Evolutionary conservation across 2,329 filamentous ascomycete genomes (phyloP).

Genomic region (Hypomyces perniciosus): DNA sequence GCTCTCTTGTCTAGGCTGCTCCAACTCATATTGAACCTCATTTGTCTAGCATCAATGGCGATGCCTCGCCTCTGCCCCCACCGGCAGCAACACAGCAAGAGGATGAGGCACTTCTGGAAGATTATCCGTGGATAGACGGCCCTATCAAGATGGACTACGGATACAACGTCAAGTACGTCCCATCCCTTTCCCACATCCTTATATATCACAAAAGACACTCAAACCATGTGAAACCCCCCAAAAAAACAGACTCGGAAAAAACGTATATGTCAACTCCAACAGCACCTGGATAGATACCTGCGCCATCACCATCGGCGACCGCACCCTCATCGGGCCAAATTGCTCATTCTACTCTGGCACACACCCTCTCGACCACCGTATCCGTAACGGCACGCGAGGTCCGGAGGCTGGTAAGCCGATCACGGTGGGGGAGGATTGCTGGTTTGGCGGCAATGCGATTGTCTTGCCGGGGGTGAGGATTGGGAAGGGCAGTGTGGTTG

Average conservation of each 20-base stretch:
- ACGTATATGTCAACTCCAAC: constrained; percentile 70
- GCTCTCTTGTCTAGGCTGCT: not conserved
- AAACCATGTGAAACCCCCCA: not conserved
- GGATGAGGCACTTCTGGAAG: constrained; percentile 57
- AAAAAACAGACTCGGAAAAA: constrained; percentile 60
- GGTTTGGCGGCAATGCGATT: constrained; percentile 66
- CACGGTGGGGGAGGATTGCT: constrained; percentile 72
- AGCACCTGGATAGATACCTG: constrained; percentile 73
- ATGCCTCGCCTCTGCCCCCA: constrained; percentile 58
- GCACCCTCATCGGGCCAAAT: constrained; percentile 74
- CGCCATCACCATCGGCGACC: constrained; percentile 65
- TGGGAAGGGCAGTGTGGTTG: constrained; percentile 66
- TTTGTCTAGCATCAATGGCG: constrained; percentile 22
- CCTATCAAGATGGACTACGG: constrained; percentile 72
- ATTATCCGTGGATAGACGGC: constrained; percentile 60
- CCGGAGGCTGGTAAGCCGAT: constrained; percentile 72
- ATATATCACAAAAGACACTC: not conserved
- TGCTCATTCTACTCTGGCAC: constrained; percentile 68
- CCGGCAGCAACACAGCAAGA: constrained; percentile 47
- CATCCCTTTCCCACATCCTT: not conserved
- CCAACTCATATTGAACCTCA: not conserved
- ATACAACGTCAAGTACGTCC: constrained; percentile 58
- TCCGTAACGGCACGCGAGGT: constrained; percentile 68
- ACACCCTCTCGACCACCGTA: constrained; percentile 68
- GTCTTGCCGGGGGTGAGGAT: constrained; percentile 74